phyloP scores from a whole-genome alignment of 495 filamentous ascomycete species.

The Ascodesmis nigricans region DNA sequence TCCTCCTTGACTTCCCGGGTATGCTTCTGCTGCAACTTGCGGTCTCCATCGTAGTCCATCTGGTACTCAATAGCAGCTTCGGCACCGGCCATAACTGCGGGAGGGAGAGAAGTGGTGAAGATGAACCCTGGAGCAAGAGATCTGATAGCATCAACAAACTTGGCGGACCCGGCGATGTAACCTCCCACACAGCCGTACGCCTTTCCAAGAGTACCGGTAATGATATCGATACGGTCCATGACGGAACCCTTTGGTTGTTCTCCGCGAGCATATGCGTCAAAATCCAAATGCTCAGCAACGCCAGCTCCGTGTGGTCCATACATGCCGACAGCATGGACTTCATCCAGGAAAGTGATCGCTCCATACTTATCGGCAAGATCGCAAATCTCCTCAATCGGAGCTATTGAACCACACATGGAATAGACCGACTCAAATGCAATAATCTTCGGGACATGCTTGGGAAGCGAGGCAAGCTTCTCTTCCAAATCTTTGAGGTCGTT shows the following conservation, averaged over 20 bases:
- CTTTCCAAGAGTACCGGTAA: constrained; percentile 91
- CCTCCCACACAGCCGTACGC: constrained; percentile 95
- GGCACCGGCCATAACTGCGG: constrained; percentile 91
- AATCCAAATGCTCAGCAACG: constrained; percentile 93
- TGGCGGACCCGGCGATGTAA: constrained; percentile 79
- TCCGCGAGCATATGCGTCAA: constrained; percentile 47
- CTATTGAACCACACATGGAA: constrained; percentile 95
- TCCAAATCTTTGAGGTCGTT: constrained; percentile 84
- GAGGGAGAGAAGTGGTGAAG: constrained; percentile 91
- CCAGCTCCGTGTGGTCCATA: constrained; percentile 92
- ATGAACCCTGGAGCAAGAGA: constrained; percentile 95
- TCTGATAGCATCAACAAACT: constrained; percentile 83
- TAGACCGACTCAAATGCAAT: constrained; percentile 98
- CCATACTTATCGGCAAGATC: constrained; percentile 95
- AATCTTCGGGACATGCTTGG: constrained; percentile 71
- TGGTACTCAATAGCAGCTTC: constrained; percentile 85
- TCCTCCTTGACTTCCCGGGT: constrained; percentile 75
- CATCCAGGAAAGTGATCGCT: constrained; percentile 89
- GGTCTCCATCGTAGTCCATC: constrained; percentile 53
- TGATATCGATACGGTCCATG: constrained; percentile 91
- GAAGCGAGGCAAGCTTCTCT: constrained; percentile 68
- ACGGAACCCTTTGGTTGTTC: constrained; percentile 60
- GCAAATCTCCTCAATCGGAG: constrained; percentile 84
- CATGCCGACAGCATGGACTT: constrained; percentile 98
- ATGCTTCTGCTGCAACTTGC: constrained; percentile 81